Evolutionary conservation across 345 rosid species (phyloP).

Genomic region (Populus pruinosa): DNA sequence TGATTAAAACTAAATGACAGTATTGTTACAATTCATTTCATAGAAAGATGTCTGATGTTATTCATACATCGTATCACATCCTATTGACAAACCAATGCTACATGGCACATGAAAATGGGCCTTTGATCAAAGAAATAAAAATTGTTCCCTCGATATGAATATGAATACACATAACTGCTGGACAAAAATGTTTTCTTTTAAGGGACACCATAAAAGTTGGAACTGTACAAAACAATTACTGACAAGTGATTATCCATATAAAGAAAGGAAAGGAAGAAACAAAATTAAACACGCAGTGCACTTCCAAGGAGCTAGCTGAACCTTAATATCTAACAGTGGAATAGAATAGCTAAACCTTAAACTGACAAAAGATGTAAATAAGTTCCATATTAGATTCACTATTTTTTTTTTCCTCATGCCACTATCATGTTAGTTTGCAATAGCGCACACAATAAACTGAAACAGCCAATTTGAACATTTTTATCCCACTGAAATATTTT

Average conservation of each 20-base stretch:
- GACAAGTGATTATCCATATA: not conserved
- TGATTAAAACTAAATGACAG: no score
- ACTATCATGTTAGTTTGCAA: not conserved
- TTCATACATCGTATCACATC: no score
- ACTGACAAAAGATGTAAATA: not conserved
- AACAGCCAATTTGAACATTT: not conserved
- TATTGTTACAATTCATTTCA: no score
- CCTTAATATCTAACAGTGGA: not conserved
- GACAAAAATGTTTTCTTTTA: no score
- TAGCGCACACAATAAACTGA: not conserved
- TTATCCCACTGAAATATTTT: not conserved
- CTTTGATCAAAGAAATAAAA: no score
- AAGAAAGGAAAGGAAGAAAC: not conserved
- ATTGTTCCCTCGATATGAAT: no score
- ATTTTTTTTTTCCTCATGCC: not conserved
- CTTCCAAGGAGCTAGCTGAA: not conserved
- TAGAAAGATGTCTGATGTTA: no score
- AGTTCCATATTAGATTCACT: not conserved
- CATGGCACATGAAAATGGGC: no score
- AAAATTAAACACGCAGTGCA: not conserved
- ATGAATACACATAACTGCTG: no score
- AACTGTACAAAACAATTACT: no score
- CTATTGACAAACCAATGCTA: no score
- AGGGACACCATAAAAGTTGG: no score
- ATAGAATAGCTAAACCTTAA: not conserved